These are phyloP conservation scores for Trichoderma atroviride DNA, from an alignment of 2,329 filamentous ascomycete species.

Conservation along the genomic window DNA sequence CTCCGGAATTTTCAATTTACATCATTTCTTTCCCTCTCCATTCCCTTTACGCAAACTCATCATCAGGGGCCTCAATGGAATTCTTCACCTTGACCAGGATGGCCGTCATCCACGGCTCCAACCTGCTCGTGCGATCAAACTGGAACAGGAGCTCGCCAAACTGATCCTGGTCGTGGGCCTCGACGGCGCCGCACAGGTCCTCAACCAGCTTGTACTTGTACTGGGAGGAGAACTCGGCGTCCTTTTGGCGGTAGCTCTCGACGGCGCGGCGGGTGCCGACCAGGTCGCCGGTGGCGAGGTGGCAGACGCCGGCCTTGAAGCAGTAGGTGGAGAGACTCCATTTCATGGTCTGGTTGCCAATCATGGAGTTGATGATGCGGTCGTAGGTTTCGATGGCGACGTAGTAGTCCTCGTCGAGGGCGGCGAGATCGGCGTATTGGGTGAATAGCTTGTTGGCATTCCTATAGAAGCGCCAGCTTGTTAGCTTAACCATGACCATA, in stretches of 20 bases:
- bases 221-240: slow-evolving; percentile 74
- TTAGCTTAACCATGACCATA: not conserved
- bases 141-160: slow-evolving; percentile 87
- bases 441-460: slow-evolving; percentile 91
- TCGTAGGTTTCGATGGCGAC: slow-evolving; percentile 83
- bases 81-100: slow-evolving; percentile 82
- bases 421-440: slow-evolving; percentile 87
- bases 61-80: slow-evolving; percentile 65
- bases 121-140: slow-evolving; percentile 87
- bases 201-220: slow-evolving; percentile 80
- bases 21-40: not conserved
- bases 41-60: slow-evolving; percentile 46
- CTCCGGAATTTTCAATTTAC: not conserved
- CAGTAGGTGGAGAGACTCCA: slow-evolving; percentile 96
- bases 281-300: slow-evolving; percentile 72
- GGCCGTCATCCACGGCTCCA: slow-evolving; percentile 97
- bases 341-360: slow-evolving; percentile 90
- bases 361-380: slow-evolving; percentile 73
- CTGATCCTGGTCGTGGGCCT: slow-evolving; percentile 76
- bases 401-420: slow-evolving; percentile 80
- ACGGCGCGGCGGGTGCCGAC: slow-evolving; percentile 79
- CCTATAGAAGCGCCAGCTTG: not conserved
- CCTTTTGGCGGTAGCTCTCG: slow-evolving; percentile 78
- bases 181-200: slow-evolving; percentile 75
- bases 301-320: slow-evolving; percentile 90